Conservation (phyloP, 2,329 filamentous ascomycete species). For the Colletotrichum sojae region DNA sequence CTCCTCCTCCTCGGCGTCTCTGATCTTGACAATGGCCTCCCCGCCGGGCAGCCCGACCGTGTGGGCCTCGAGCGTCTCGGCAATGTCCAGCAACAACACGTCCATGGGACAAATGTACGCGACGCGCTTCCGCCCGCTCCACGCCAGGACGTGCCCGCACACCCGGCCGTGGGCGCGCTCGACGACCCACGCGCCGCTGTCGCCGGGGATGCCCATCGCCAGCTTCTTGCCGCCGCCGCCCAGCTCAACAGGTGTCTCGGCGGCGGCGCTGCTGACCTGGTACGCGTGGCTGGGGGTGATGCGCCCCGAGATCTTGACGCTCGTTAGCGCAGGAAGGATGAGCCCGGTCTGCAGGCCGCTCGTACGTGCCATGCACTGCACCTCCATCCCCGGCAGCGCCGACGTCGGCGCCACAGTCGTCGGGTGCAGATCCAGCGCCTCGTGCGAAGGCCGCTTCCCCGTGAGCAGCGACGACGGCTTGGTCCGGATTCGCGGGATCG, state of each 20-base stretch:
- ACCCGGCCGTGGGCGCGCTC: slow-evolving; percentile 83
- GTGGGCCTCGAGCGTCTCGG: slow-evolving; percentile 78
- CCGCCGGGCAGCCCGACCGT: slow-evolving; percentile 80
- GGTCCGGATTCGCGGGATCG: slow-evolving; percentile 65
- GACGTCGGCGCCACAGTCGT: slow-evolving; percentile 71
- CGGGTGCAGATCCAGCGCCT: slow-evolving; percentile 63
- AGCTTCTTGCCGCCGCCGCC: slow-evolving; percentile 43
- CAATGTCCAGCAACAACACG: slow-evolving; percentile 87
- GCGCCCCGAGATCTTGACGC: slow-evolving; percentile 90
- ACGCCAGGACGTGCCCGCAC: slow-evolving; percentile 92
- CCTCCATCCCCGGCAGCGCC: slow-evolving; percentile 79
- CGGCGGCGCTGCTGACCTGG: slow-evolving; percentile 63
- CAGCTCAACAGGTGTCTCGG: slow-evolving; percentile 26
- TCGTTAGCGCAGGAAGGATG: slow-evolving; percentile 83
- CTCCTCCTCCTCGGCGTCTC: slow-evolving; percentile 39
- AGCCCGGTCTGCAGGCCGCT: slow-evolving; percentile 85
- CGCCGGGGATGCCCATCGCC: slow-evolving; percentile 81
- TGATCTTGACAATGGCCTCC: slow-evolving; percentile 54
- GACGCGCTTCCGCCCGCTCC: slow-evolving; percentile 83
- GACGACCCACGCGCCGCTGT: slow-evolving; percentile 94
- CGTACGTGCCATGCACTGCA: slow-evolving; percentile 91
- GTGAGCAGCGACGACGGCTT: slow-evolving; percentile 28
- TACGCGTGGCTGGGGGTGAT: slow-evolving; percentile 82
- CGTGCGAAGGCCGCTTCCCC: slow-evolving; percentile 34
- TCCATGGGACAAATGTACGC: slow-evolving; percentile 98